Base-by-base conservation (phyloP, 176 grass and related monocot species). In the Cymbopogon citratus region DNA sequence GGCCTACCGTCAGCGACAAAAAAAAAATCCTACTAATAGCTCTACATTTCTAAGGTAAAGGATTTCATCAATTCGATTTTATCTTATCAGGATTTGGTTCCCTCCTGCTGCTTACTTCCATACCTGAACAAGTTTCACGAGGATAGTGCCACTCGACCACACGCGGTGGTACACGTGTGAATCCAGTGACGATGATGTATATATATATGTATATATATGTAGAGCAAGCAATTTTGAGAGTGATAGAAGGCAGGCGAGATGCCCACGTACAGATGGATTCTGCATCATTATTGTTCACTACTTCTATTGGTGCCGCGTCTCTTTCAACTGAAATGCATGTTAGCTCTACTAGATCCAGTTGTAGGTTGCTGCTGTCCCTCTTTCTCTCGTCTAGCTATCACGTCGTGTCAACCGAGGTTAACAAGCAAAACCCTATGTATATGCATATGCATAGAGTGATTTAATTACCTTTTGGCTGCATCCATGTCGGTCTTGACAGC, bases 281-380 rank as follows among this genome's bases (percentile, higher is more conserved):
- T 31, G 57, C 40, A 27, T 27, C 57, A 25, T 25, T 26, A 25
- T 25, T 26, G 60, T 74, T 25, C 52, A 57, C 52, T 57, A 23
- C 52, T 11, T 9, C 19, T 56, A 13, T 28, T 62, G 76, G 81
- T 84, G 76, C 18, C 31, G 40, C 33, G 87, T 85, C 81, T 14
- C 62, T 40, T 48, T 88, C 81, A 59, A 24, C 54, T 59, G 54
- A 24, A 59, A 24, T 24, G 54, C 54, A 59, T 59, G 8, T 24
- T 59, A 56, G 21, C 52, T 23, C 52, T 56, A n/a, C 51, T 54
- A 10, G 15, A 56, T 23, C 54, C 54, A 24, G 4, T 59, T 59
- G 21, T 24, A 24, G 54, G 21, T 59, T 59, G 54, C 54, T 24
- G 54, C 54, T 24, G 54, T 21, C 54, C n/a, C n/a, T n/a, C n/a